Percentiles rank a stretch among this genome's conserved stretches.
These are phyloP conservation scores for Saccharum officinarum DNA, from an alignment of 176 grass and related monocot species.

Conservation along the genomic window DNA sequence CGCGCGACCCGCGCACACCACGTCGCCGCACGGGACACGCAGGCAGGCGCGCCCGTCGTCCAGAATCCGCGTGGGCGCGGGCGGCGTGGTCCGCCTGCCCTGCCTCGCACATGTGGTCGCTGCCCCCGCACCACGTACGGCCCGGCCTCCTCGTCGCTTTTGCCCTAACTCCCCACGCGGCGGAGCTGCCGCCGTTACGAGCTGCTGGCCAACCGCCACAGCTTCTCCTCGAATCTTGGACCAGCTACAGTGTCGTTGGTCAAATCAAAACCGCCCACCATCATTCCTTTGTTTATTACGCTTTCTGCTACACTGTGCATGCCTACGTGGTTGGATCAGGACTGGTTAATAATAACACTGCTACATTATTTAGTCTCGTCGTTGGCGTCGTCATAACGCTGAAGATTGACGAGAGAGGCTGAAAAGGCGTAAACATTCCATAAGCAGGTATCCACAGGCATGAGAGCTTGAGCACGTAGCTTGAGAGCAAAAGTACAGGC, in stretches of 20 bases:
- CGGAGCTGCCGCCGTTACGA: too few species aligned
- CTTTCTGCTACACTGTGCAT: not conserved
- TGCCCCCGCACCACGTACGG: slow-evolving; percentile 6
- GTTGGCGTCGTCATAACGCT: too few species aligned
- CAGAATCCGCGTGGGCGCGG: too few species aligned
- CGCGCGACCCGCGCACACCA: not conserved
- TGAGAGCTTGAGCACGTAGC: too few species aligned
- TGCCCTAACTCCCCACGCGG: not conserved
- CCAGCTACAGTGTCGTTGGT: not conserved
- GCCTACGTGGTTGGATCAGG: slow-evolving; percentile 5
- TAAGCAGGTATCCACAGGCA: too few species aligned
- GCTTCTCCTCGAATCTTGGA: slow-evolving; percentile 24
- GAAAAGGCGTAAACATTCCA: not conserved
- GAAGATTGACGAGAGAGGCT: not conserved
- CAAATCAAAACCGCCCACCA: not conserved
- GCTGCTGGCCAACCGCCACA: too few species aligned
- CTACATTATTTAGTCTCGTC: too few species aligned
- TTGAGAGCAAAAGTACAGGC: too few species aligned
- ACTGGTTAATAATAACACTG: not conserved
- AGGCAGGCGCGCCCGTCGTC: too few species aligned
- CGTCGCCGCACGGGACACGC: too few species aligned
- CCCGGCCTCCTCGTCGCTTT: not conserved
- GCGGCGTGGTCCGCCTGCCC: not conserved
- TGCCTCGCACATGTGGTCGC: slow-evolving; percentile 33
- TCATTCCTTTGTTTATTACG: not conserved